A percentile compares a stretch with the other conserved stretches of the same genome.
Conservation (phyloP, 768 basidiomycete genomes). For the Scleroderma bovista region DNA sequence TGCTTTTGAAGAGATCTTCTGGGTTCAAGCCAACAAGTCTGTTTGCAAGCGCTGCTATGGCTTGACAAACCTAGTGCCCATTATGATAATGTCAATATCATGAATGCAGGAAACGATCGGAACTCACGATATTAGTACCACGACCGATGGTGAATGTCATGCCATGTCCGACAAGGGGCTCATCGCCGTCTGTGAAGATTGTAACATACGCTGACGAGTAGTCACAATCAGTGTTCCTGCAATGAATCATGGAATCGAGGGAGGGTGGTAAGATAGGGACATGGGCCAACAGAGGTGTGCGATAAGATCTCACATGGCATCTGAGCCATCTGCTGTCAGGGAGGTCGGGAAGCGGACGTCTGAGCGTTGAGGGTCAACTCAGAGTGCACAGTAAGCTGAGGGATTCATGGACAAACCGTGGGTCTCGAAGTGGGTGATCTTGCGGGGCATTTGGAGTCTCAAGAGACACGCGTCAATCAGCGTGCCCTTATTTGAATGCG, state of each 20-base stretch:
- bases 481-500: too few species aligned
- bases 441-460: slow-evolving; percentile 23
- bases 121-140: slow-evolving; percentile 86
- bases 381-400: not conserved
- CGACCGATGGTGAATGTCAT: slow-evolving; percentile 95
- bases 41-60: slow-evolving; percentile 73
- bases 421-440: slow-evolving; percentile 52
- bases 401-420: slow-evolving; percentile 40
- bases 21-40: slow-evolving; percentile 80
- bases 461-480: not conserved
- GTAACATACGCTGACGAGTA: slow-evolving; percentile 92
- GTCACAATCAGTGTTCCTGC: slow-evolving; percentile 94
- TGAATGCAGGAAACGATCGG: not conserved
- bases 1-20: slow-evolving; percentile 78
- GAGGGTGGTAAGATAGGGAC: not conserved
- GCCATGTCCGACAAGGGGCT: slow-evolving; percentile 76
- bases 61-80: slow-evolving; percentile 55
- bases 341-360: slow-evolving; percentile 93
- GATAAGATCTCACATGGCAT: slow-evolving; percentile 66
- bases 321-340: slow-evolving; percentile 85
- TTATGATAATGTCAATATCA: not conserved
- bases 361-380: slow-evolving; percentile 24
- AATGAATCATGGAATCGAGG: not conserved
- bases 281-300: not conserved
- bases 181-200: slow-evolving; percentile 59